Percentiles rank a stretch among this genome's conserved stretches.
phyloP scores from a whole-genome alignment of 495 filamentous ascomycete species.

The Penicillium ucsense region DNA sequence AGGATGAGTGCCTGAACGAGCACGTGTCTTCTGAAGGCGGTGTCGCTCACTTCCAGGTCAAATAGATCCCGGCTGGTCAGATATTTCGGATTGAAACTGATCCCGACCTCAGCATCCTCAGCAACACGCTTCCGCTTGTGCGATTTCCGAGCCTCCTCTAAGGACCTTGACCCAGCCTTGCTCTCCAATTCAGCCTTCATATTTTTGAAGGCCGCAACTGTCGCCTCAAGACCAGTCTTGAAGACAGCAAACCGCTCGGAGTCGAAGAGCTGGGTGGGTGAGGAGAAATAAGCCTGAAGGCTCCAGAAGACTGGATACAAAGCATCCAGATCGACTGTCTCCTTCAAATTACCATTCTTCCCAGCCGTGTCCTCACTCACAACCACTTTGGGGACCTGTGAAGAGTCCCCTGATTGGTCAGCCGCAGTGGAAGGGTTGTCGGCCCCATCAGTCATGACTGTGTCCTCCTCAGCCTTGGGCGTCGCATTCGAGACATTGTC shows the following conservation, averaged over 20 bases:
- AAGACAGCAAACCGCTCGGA: conserved; percentile 60
- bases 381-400: conserved; percentile 39
- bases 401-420: conserved; percentile 1
- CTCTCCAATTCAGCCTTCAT: conserved; percentile 61
- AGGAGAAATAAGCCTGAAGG: conserved; percentile 82
- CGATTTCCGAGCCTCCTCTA: conserved; percentile 51
- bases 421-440: conserved; percentile 12
- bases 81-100: conserved; percentile 92
- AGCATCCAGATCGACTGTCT: conserved; percentile 51
- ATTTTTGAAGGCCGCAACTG: conserved; percentile 66
- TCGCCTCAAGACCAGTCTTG: conserved; percentile 66
- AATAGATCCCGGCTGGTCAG: conserved; percentile 91
- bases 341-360: conserved; percentile 30
- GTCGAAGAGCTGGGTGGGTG: conserved; percentile 73
- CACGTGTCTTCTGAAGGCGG: conserved; percentile 87
- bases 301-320: conserved; percentile 94
- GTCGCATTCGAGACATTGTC: conserved; percentile 42
- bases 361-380: conserved; percentile 39
- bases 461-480: conserved; percentile 30
- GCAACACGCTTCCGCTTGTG: conserved; percentile 64
- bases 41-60: conserved; percentile 88
- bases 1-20: conserved; percentile 90
- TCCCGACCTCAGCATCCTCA: conserved; percentile 52
- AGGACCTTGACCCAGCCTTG: conserved; percentile 36
- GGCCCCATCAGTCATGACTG: conserved; percentile 57